Percentiles rank a stretch among this genome's conserved stretches.
Conservation (phyloP, 352 stramenopile genomes). For the Phytophthora sansomeana region DNA sequence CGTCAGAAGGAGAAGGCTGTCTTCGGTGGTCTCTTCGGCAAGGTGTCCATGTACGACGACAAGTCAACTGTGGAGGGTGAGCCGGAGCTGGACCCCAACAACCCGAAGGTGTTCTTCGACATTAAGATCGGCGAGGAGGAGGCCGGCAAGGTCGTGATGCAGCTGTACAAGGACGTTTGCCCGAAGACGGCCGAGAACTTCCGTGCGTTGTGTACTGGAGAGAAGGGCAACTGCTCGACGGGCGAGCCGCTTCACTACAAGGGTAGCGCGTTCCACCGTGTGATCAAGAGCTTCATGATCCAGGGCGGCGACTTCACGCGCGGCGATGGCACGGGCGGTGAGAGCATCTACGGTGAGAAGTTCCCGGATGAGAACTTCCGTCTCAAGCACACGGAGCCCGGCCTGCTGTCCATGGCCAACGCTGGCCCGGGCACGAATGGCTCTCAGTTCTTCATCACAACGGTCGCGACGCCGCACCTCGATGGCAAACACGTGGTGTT, state of each 20-base stretch:
- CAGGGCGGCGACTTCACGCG: slow-evolving; percentile 97
- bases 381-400: slow-evolving; percentile 96
- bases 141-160: slow-evolving; percentile 94
- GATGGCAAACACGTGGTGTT: slow-evolving; percentile 99
- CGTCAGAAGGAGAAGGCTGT: slow-evolving; percentile 96
- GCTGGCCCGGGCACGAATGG: slow-evolving; percentile 96
- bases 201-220: slow-evolving; percentile 97
- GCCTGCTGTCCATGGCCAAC: slow-evolving; percentile 97
- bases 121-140: slow-evolving; percentile 93
- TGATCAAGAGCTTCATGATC: slow-evolving; percentile 97
- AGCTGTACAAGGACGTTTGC: slow-evolving; percentile 96
- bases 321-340: slow-evolving; percentile 95
- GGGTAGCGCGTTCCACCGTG: slow-evolving; percentile 96
- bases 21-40: slow-evolving; percentile 97
- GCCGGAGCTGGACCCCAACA: slow-evolving; percentile 76
- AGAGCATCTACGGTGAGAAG: slow-evolving; percentile 95
- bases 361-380: slow-evolving; percentile 98
- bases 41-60: slow-evolving; percentile 98
- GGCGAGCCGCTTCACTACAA: slow-evolving; percentile 97
- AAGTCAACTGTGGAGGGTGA: slow-evolving; percentile 90
- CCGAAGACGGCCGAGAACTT: slow-evolving; percentile 99
- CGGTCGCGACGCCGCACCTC: slow-evolving; percentile 94
- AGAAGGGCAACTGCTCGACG: slow-evolving; percentile 92
- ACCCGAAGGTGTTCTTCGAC: slow-evolving; percentile 99
- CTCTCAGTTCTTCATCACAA: slow-evolving; percentile 98